phyloP scores from a whole-genome alignment of 2,329 filamentous ascomycete species.

The Cordyceps tenuipes region DNA sequence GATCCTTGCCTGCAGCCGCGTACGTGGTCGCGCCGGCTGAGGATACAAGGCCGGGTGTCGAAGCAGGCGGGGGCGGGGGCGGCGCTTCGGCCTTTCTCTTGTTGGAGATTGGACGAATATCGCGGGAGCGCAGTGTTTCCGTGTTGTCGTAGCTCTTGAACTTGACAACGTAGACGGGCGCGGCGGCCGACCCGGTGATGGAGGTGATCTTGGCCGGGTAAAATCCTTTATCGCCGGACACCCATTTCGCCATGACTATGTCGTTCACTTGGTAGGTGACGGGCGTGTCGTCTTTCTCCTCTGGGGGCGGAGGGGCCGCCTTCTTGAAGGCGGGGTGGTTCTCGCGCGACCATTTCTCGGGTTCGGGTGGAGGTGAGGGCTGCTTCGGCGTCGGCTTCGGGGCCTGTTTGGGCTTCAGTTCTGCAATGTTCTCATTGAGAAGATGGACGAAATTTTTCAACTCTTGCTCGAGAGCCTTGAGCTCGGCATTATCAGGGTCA shows the following conservation, averaged over 20 bases:
- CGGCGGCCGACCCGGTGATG: constrained; percentile 84
- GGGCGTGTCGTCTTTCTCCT: constrained; percentile 46
- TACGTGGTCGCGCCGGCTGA: constrained; percentile 51
- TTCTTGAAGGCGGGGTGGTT: constrained; percentile 71
- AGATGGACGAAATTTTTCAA: constrained; percentile 74
- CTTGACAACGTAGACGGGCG: constrained; percentile 87
- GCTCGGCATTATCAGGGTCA: constrained; percentile 72
- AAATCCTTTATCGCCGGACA: constrained; percentile 78
- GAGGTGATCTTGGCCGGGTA: constrained; percentile 90
- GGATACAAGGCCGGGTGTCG: constrained; percentile 36
- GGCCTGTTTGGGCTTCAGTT: constrained; percentile 52
- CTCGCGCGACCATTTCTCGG: constrained; percentile 71
- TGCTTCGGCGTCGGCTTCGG: constrained; percentile 37
- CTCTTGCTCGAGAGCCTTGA: constrained; percentile 69
- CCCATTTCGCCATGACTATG: constrained; percentile 81
- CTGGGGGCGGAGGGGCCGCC: constrained; percentile 24
- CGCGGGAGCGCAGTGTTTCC: constrained; percentile 72
- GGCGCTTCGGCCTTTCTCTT: constrained; percentile 83
- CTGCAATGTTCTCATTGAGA: constrained; percentile 71
- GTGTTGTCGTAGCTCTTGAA: constrained; percentile 87
- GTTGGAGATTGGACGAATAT: constrained; percentile 71
- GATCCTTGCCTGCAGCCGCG: constrained; percentile 52
- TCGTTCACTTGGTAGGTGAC: constrained; percentile 79
- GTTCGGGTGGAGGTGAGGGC: constrained; percentile 43
- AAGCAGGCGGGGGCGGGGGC: constrained; percentile 36